Evolutionary conservation across 2,329 filamentous ascomycete species (phyloP).

Genomic region (Xylaria sp.): DNA sequence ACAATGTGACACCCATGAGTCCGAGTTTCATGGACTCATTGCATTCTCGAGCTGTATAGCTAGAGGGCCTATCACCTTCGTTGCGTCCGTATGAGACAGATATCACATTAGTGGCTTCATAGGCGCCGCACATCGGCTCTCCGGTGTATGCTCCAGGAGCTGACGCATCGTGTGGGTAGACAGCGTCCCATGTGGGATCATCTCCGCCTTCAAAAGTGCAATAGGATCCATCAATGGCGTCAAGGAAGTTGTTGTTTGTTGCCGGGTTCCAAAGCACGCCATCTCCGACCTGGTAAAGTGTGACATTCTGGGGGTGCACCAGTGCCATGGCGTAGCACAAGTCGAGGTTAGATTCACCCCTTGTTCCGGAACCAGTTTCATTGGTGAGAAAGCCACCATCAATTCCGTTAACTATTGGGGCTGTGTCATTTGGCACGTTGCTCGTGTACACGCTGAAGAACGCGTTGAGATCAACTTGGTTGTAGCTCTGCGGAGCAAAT

Average conservation of each 20-base stretch:
- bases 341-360: slow-evolving; percentile 64
- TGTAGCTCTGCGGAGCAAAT: slow-evolving; percentile 24
- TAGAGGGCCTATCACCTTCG: slow-evolving; percentile 60
- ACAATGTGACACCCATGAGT: slow-evolving; percentile 29
- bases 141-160: slow-evolving; percentile 55
- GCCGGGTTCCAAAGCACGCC: slow-evolving; percentile 50
- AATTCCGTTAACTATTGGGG: slow-evolving; percentile 26
- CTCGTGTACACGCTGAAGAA: slow-evolving; percentile 27
- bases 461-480: slow-evolving; percentile 24
- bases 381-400: slow-evolving; percentile 28
- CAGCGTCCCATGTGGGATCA: slow-evolving; percentile 18
- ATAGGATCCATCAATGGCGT: slow-evolving; percentile 31
- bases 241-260: slow-evolving; percentile 55
- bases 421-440: slow-evolving; percentile 24
- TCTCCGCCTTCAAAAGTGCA: slow-evolving; percentile 33
- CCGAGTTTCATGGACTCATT: slow-evolving; percentile 51
- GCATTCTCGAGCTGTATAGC: slow-evolving; percentile 63
- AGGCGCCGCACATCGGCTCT: slow-evolving; percentile 58
- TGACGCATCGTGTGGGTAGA: slow-evolving; percentile 54
- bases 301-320: slow-evolving; percentile 62
- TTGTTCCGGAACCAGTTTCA: neutral
- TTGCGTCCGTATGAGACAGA: slow-evolving; percentile 63
- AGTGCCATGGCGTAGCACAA: slow-evolving; percentile 65
- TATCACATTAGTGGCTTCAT: slow-evolving; percentile 61
- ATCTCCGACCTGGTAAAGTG: slow-evolving; percentile 59